Evolutionary conservation across 2,329 filamentous ascomycete species (phyloP).

Genomic region (Calonectria pseudoturangicola): DNA sequence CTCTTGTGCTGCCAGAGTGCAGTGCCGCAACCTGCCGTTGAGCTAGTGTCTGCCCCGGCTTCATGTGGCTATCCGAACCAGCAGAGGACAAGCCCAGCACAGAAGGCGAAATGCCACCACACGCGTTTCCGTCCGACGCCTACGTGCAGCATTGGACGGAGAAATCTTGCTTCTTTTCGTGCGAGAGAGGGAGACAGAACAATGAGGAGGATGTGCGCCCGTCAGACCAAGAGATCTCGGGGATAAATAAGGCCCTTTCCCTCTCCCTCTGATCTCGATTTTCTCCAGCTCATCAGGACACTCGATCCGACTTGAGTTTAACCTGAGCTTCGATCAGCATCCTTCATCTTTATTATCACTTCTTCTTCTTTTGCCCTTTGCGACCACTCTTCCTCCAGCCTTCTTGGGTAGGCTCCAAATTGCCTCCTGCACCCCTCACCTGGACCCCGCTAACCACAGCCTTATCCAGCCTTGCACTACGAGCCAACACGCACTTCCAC

Average conservation of each 20-base stretch:
- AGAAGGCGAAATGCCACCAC: background rate
- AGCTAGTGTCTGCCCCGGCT: background rate
- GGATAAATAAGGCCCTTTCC: background rate
- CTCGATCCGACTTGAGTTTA: background rate
- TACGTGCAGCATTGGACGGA: slow-evolving; percentile 14
- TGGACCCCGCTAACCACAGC: slow-evolving; percentile 18
- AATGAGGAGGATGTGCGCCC: background rate
- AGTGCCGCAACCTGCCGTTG: slow-evolving; percentile 12
- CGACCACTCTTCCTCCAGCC: background rate
- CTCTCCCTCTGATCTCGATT: background rate
- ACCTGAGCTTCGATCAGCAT: background rate
- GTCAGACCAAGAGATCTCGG: background rate
- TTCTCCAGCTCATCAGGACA: background rate
- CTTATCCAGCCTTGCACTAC: slow-evolving; percentile 12
- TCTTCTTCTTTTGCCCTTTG: background rate
- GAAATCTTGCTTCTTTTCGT: background rate
- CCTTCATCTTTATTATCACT: background rate
- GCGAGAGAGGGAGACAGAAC: background rate
- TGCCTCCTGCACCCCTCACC: slow-evolving; percentile 15
- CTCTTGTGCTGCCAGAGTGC: slow-evolving; percentile 10
- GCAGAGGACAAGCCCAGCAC: background rate
- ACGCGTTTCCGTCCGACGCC: slow-evolving; percentile 16
- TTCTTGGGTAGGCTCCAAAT: background rate
- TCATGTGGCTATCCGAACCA: slow-evolving; percentile 14
- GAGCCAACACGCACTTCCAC: slow-evolving; percentile 15